phyloP scores from a whole-genome alignment of 495 filamentous ascomycete species.

The Penicillium daleae region DNA sequence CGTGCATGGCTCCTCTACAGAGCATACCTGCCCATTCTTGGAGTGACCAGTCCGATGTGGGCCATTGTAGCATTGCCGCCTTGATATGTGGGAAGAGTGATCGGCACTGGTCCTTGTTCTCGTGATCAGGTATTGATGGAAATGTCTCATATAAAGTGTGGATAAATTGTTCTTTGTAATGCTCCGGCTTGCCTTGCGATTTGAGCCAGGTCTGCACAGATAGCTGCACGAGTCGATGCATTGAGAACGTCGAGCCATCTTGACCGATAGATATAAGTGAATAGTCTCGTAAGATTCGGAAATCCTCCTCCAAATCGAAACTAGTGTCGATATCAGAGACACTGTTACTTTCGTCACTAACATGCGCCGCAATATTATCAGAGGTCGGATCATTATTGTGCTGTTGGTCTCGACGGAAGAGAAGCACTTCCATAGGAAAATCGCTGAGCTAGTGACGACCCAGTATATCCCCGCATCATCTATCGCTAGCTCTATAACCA shows the following conservation, averaged over 20 bases:
- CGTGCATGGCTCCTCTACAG: conserved; percentile 8
- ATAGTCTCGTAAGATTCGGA: conserved; percentile 8
- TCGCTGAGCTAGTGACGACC: too few relatives aligned
- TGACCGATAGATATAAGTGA: conserved; percentile 12
- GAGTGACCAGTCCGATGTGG: background rate
- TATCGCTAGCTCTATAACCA: too few relatives aligned
- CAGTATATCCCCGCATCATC: too few relatives aligned
- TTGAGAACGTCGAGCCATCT: background rate
- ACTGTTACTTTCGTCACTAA: background rate
- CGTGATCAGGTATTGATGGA: conserved; percentile 5
- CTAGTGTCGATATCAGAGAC: background rate
- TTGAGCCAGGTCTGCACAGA: conserved; percentile 5
- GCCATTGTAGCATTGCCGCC: conserved; percentile 11
- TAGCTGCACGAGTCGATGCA: conserved; percentile 21
- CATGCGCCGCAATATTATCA: background rate
- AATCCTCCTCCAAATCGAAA: conserved; percentile 11
- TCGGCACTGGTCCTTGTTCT: conserved; percentile 11
- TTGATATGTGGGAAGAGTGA: conserved; percentile 14
- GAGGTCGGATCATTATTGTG: conserved; percentile 34
- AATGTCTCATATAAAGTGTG: background rate
- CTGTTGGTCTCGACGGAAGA: background rate
- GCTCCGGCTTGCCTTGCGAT: conserved; percentile 37
- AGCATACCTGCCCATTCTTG: conserved; percentile 7
- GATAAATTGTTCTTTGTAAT: conserved; percentile 16
- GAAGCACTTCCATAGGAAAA: background rate